Percentiles rank a stretch among this genome's conserved stretches.
Conservation (phyloP, 257 asterid genomes). For the Solanum rostratum region DNA sequence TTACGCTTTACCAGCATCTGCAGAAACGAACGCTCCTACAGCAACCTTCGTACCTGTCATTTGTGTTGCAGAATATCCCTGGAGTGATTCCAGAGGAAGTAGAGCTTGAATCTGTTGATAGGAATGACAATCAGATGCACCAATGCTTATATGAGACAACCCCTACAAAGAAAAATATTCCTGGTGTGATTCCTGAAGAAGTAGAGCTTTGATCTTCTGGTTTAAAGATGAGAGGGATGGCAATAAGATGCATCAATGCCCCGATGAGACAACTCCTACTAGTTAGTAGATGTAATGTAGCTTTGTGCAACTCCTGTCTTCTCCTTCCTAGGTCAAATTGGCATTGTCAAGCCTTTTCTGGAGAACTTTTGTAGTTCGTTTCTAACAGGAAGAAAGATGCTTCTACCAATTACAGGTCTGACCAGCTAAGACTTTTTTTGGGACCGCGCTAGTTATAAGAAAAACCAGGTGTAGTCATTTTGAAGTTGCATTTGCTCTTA, state of each 20-base stretch:
- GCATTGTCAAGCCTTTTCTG: background rate
- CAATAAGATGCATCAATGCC: background rate
- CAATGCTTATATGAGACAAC: conserved; percentile 29
- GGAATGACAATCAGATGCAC: background rate
- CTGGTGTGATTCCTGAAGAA: conserved; percentile 38
- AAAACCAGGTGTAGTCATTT: background rate
- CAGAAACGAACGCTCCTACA: background rate
- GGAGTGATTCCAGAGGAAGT: conserved; percentile 1
- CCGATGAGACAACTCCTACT: background rate
- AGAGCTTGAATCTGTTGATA: background rate
- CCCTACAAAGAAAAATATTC: conserved; percentile 28
- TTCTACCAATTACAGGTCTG: background rate
- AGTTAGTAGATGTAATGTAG: background rate
- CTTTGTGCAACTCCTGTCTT: background rate
- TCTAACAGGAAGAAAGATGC: background rate
- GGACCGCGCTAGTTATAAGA: background rate
- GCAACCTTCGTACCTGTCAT: background rate
- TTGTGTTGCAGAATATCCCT: background rate
- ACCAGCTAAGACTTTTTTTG: background rate
- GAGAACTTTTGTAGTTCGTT: background rate
- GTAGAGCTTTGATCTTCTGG: conserved; percentile 16
- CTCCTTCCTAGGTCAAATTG: background rate
- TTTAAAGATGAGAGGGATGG: conserved; percentile 7
- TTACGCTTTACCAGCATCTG: background rate
- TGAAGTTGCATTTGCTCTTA: background rate